phyloP scores from a whole-genome alignment of 176 grass and related monocot species.

The Alloteropsis semialata region DNA sequence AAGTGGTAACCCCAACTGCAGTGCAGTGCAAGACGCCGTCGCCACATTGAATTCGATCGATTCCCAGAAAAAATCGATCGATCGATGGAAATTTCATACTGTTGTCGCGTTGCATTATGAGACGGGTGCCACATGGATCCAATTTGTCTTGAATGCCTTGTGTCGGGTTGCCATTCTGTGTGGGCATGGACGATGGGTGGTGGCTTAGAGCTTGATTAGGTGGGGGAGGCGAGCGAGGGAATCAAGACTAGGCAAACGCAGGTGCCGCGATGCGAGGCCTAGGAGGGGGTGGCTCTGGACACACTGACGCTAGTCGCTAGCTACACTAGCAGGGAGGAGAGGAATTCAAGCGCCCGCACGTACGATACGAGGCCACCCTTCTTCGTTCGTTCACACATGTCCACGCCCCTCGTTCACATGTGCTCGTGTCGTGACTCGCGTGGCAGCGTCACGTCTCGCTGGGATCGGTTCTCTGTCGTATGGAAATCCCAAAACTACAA shows the following conservation, averaged over 20 bases:
- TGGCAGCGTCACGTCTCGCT: background rate
- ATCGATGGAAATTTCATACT: background rate
- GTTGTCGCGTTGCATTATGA: background rate
- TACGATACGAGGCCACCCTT: background rate
- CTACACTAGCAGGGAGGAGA: background rate
- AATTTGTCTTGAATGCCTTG: conserved; percentile 25
- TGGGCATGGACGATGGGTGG: background rate
- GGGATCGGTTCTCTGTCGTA: background rate
- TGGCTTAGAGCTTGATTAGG: background rate
- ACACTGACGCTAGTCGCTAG: too few species aligned
- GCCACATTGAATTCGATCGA: background rate
- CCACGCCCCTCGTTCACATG: background rate
- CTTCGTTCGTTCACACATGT: background rate
- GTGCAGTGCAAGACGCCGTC: background rate
- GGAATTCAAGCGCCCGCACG: conserved; percentile 10
- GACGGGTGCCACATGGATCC: conserved; percentile 15
- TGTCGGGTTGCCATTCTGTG: conserved; percentile 32
- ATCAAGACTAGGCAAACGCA: background rate
- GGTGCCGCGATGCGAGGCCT: background rate
- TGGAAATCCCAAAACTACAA: too few species aligned
- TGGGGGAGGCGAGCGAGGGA: background rate
- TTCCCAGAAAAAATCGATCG: background rate
- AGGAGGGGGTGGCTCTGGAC: too few species aligned
- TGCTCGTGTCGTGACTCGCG: background rate
- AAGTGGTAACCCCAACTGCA: background rate